Evolutionary conservation across 2,329 filamentous ascomycete species (phyloP).

Genomic region (Colletotrichum coccodes): DNA sequence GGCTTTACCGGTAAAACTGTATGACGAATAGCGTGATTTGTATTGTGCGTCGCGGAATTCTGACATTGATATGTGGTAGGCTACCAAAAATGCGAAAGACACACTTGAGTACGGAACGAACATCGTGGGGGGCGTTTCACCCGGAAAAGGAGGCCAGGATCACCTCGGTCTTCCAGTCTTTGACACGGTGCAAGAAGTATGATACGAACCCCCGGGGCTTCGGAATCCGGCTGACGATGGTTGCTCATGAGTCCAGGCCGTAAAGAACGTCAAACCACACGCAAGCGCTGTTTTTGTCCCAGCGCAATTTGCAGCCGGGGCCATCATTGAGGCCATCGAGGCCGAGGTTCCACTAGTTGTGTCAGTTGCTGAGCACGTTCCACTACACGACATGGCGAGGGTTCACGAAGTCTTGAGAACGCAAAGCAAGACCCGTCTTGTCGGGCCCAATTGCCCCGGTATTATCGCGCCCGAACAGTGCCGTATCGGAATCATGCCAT

Average conservation of each 20-base stretch:
- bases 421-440: slow-evolving; percentile 76
- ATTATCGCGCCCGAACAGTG: slow-evolving; percentile 82
- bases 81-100: slow-evolving; percentile 48
- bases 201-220: background rate
- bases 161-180: slow-evolving; percentile 50
- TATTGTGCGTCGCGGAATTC: too few species aligned
- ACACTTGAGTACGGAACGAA: slow-evolving; percentile 51
- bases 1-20: slow-evolving; percentile 52
- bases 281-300: slow-evolving; percentile 81
- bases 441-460: slow-evolving; percentile 84
- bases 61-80: slow-evolving; percentile 35
- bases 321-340: slow-evolving; percentile 80
- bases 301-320: slow-evolving; percentile 71
- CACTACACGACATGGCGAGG: slow-evolving; percentile 80
- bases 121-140: slow-evolving; percentile 50
- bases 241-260: slow-evolving; percentile 39
- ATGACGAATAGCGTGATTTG: slow-evolving; percentile 7
- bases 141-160: slow-evolving; percentile 44
- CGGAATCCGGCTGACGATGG: background rate
- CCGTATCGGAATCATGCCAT: slow-evolving; percentile 53
- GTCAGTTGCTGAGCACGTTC: slow-evolving; percentile 83
- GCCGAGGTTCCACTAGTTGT: slow-evolving; percentile 83
- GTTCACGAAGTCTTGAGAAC: slow-evolving; percentile 75
- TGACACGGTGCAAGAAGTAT: slow-evolving; percentile 44
- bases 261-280: slow-evolving; percentile 61